A percentile compares a stretch with the other conserved stretches of the same genome.
Evolutionary conservation across 805 yeast genomes (phyloP).

Genomic region (Ogataea nitratoaversa): DNA sequence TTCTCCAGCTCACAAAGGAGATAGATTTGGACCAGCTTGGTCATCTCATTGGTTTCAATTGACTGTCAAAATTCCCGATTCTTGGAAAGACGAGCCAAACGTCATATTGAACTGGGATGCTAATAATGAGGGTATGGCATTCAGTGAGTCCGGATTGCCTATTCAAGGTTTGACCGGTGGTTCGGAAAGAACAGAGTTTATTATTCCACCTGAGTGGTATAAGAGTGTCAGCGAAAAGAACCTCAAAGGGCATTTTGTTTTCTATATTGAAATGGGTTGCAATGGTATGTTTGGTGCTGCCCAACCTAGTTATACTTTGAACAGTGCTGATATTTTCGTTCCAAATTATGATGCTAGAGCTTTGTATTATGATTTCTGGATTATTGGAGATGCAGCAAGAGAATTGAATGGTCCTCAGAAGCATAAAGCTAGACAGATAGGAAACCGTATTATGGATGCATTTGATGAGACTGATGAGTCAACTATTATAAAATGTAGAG

Average conservation of each 20-base stretch:
- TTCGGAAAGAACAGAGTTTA: slow-evolving; percentile 73
- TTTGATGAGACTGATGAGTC: slow-evolving; percentile 69
- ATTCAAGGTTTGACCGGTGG: slow-evolving; percentile 85
- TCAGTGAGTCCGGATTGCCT: slow-evolving; percentile 61
- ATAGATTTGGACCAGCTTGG: slow-evolving; percentile 93
- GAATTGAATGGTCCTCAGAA: slow-evolving; percentile 84
- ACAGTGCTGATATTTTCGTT: slow-evolving; percentile 70
- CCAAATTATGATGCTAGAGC: slow-evolving; percentile 81
- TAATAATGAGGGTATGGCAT: slow-evolving; percentile 79
- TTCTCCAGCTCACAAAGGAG: slow-evolving; percentile 61
- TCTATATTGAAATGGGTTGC: slow-evolving; percentile 86
- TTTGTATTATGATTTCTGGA: slow-evolving; percentile 77
- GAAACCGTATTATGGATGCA: slow-evolving; percentile 75
- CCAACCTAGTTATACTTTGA: slow-evolving; percentile 61
- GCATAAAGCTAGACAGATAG: slow-evolving; percentile 73
- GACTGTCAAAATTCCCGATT: slow-evolving; percentile 55
- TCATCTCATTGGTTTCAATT: slow-evolving; percentile 91
- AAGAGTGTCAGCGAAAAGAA: too few species aligned
- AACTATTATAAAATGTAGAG: slow-evolving; percentile 59
- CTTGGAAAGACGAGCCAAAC: slow-evolving; percentile 50
- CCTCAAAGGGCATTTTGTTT: slow-evolving; percentile 41
- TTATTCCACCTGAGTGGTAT: slow-evolving; percentile 54
- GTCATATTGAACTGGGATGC: slow-evolving; percentile 81
- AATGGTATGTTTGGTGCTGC: slow-evolving; percentile 84
- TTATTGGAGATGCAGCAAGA: slow-evolving; percentile 85